Evolutionary conservation across 2,329 filamentous ascomycete species (phyloP), one percentile per base, ranked within the genome.

Genomic region (Fusarium sacchari): DNA sequence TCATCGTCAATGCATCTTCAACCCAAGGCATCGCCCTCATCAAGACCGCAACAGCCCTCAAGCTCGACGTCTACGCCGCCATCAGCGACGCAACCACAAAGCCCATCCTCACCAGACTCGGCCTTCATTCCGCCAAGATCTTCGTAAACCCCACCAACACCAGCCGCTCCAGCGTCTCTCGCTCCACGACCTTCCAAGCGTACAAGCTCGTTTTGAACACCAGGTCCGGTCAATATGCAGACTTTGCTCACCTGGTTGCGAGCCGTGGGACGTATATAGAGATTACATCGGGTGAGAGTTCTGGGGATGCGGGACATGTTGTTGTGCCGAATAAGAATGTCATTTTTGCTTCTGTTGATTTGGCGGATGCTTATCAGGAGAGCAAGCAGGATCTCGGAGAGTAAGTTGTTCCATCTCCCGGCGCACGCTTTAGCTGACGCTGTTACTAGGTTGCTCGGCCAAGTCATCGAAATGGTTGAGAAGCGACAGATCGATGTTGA

Each of bases 271-370:
- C 73, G 2, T 75, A 75, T 7, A 50, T 75, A 18, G 73, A 75
- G 55, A 64, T 76, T 8, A 46, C 64, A 0, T 46, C 53, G 4
- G 74, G 69, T 18, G 74, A 73, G 39, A 39, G 30, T 18, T 57
- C 34, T 3, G 36, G 22, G 0, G 49, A 67, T 61, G 69, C 67
- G 13, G n/a, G 15, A 7, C 17, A 30, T 42, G 20, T 39, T 42
- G 20, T 39, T 50, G 59, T 55, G n/a, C 69, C 72, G 22, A 71
- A 65, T 46, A 76, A 71, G 47, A 76, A 76, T 46, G 49, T 76
- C 47, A 69, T 76, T 59, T 75, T 76, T 64, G 69, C 74, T 40
- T 76, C 74, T 9, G 71, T 76, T 42, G 74, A 76, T 53, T 34
- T 75, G 40, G 32, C 56, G 20, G 74, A 73, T 46, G 74, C 72